A percentile compares a stretch with the other conserved stretches of the same genome.
Conservation (phyloP, 495 filamentous ascomycete species). For the Cercophora samala region DNA sequence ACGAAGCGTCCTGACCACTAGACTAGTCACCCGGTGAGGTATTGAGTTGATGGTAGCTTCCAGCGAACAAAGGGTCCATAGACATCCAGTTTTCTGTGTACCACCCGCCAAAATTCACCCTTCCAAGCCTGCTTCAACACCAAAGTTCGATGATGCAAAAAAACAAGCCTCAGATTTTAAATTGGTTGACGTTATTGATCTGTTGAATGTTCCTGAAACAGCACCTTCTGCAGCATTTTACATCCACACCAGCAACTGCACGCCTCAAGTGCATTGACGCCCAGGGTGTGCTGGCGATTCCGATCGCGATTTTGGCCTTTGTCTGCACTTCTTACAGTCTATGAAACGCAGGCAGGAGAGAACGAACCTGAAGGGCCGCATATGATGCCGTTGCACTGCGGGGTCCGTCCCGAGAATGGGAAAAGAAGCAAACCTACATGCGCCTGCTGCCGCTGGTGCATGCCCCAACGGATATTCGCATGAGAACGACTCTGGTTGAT, state of each 20-base stretch:
- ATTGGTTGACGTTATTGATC: background rate
- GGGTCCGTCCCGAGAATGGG: constrained; percentile 10
- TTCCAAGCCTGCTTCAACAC: too few species aligned
- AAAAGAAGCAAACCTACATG: constrained; percentile 18
- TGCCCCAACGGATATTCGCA: constrained; percentile 13
- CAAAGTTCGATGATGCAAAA: too few species aligned
- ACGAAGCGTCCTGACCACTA: constrained; percentile 19
- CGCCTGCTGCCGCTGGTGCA: constrained; percentile 22
- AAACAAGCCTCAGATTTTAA: too few species aligned
- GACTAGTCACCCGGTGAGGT: constrained; percentile 14
- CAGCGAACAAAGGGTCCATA: background rate
- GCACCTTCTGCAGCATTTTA: background rate
- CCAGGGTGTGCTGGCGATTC: background rate
- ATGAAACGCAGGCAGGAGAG: background rate
- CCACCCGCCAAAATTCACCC: too few species aligned
- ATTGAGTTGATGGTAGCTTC: background rate
- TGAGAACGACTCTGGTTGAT: background rate
- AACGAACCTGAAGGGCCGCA: background rate
- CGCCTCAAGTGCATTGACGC: background rate
- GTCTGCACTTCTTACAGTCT: background rate
- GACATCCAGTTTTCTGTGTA: too few species aligned
- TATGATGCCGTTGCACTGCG: background rate
- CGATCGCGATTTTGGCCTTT: background rate
- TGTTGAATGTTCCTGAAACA: background rate
- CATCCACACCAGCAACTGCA: background rate